These are phyloP conservation scores for Phycomyces nitens DNA, from an alignment of 192 early-diverging fungal genomes.

Conservation along the genomic window DNA sequence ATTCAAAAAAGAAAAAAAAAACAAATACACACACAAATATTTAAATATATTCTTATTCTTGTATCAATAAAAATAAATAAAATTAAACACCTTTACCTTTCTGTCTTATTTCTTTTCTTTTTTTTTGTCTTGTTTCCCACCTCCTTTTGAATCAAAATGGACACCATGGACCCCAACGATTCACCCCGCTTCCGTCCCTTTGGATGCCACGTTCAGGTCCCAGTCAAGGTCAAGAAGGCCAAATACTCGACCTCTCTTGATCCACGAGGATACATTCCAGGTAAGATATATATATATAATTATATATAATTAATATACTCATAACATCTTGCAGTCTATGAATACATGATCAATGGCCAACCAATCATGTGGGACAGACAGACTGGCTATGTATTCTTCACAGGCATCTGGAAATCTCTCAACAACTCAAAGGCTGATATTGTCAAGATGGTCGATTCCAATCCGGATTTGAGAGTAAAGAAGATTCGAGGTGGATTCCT, in stretches of 20 bases:
- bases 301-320: too few species aligned
- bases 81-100: conserved; percentile 10
- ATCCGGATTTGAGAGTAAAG: conserved; percentile 51
- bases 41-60: too few species aligned
- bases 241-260: conserved; percentile 62
- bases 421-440: conserved; percentile 59
- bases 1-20: neutral
- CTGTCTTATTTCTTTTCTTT: conserved; percentile 7
- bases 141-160: neutral
- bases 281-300: conserved; percentile 39
- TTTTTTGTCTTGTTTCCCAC: neutral
- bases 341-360: conserved; percentile 53
- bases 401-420: conserved; percentile 59
- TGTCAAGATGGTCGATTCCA: conserved; percentile 58
- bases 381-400: conserved; percentile 57
- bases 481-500: conserved; percentile 60
- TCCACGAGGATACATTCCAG: conserved; percentile 58
- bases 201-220: conserved; percentile 18
- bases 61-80: neutral
- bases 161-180: conserved; percentile 24
- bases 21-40: too few species aligned
- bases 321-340: conserved; percentile 42
- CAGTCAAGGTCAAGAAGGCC: conserved; percentile 47
- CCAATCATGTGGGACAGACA: conserved; percentile 67
- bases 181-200: conserved; percentile 32